These are phyloP conservation scores for Termitomyces sp. DNA, from an alignment of 768 basidiomycete genomes.

Conservation along the genomic window DNA sequence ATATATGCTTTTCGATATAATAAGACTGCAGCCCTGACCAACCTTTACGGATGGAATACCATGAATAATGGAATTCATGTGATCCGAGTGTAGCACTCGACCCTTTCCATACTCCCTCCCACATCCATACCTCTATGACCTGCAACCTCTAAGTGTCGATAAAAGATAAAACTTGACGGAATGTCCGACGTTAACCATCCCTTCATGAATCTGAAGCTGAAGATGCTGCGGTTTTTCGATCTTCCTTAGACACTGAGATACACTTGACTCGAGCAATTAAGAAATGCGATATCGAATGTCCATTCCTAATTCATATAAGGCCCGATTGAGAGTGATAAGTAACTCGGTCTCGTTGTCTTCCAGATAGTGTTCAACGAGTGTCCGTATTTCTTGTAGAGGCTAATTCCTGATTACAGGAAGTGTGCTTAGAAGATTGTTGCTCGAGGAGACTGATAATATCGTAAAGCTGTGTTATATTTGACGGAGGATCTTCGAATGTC, in stretches of 20 bases:
- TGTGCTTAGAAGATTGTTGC: neutral
- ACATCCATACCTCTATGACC: conserved; percentile 19
- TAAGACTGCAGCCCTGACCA: neutral
- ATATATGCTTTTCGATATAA: neutral
- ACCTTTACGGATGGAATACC: neutral
- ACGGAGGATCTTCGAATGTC: neutral
- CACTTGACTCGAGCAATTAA: conserved; percentile 18
- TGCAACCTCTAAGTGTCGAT: conserved; percentile 20
- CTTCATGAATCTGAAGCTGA: neutral
- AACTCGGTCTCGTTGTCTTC: conserved; percentile 10
- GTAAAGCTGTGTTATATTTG: neutral
- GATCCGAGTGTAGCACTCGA: conserved; percentile 14
- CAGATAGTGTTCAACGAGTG: conserved; percentile 15
- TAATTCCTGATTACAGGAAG: neutral
- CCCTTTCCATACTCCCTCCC: conserved; percentile 20
- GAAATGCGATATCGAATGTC: conserved; percentile 19
- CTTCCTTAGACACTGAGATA: conserved; percentile 16
- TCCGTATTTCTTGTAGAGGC: conserved; percentile 20
- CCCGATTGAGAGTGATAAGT: conserved; percentile 15
- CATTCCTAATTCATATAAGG: conserved; percentile 20
- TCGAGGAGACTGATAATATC: neutral
- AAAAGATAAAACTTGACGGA: neutral
- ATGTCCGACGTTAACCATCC: conserved; percentile 11
- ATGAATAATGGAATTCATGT: conserved; percentile 19
- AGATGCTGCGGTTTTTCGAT: conserved; percentile 18